Conservation (phyloP, 805 yeast species). For the Candida sithepensis region DNA sequence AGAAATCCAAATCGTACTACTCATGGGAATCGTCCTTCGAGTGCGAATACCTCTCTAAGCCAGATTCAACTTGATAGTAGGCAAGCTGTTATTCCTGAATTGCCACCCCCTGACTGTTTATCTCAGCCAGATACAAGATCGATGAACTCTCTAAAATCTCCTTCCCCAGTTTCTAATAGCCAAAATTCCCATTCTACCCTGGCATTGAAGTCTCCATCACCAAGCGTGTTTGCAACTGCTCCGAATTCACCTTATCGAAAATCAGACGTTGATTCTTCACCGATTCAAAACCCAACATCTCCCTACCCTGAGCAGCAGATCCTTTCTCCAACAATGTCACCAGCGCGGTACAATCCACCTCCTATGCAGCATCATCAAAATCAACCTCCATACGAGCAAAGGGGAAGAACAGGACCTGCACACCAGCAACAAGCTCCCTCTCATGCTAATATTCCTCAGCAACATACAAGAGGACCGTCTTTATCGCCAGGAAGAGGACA, state of each 20-base stretch:
- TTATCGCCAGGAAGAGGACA: neutral
- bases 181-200: neutral
- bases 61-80: neutral
- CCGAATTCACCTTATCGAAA: neutral
- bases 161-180: neutral
- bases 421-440: no score
- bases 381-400: conserved; percentile 3
- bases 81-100: neutral
- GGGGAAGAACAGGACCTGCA: conserved; percentile 8
- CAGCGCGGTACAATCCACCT: conserved; percentile 4
- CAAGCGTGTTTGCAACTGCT: neutral
- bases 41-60: neutral
- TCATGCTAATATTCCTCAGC: conserved; percentile 4
- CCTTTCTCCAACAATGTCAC: neutral
- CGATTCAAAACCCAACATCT: neutral
- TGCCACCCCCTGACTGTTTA: neutral
- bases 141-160: neutral
- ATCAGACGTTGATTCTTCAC: neutral
- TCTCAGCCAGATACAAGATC: neutral
- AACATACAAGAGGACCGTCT: conserved; percentile 3
- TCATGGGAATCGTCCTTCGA: neutral
- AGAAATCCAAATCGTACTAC: neutral
- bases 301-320: neutral
- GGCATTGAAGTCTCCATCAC: neutral
- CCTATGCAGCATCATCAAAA: conserved; percentile 6